Percentiles rank a stretch among this genome's conserved stretches.
Evolutionary conservation across 2,329 filamentous ascomycete genomes (phyloP).

Genomic region (Trichoderma simmonsii): DNA sequence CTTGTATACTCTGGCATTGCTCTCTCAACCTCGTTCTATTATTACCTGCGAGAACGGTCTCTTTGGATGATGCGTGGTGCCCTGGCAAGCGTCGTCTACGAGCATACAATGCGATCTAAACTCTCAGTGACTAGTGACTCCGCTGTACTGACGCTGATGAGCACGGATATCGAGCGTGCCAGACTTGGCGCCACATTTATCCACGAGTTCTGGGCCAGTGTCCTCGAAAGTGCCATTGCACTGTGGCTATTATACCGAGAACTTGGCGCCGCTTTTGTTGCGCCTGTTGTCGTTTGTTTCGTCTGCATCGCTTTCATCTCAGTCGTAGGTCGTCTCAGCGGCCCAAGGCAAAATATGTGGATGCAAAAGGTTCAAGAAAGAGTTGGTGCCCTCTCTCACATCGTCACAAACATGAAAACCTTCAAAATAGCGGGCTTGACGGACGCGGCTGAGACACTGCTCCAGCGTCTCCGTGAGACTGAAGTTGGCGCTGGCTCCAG

Average conservation of each 20-base stretch:
- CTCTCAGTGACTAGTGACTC: constrained; percentile 36
- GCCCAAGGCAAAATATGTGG: constrained; percentile 33
- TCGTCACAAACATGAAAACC: constrained; percentile 33
- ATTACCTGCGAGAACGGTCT: not conserved
- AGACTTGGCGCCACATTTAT: constrained; percentile 31
- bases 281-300: constrained; percentile 45
- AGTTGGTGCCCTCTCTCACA: constrained; percentile 31
- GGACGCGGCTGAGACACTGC: constrained; percentile 28
- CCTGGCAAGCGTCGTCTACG: constrained; percentile 34
- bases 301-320: constrained; percentile 23
- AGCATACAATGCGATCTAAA: constrained; percentile 33
- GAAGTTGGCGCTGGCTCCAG: constrained; percentile 31
- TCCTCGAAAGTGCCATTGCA: constrained; percentile 42
- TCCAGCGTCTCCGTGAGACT: constrained; percentile 29
- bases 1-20: constrained; percentile 42
- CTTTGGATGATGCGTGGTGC: constrained; percentile 28
- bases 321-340: not conserved
- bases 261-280: constrained; percentile 46
- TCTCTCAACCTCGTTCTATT: constrained; percentile 24
- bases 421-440: constrained; percentile 33
- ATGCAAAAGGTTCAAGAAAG: constrained; percentile 36
- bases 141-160: constrained; percentile 47
- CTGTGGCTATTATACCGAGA: constrained; percentile 46
- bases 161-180: constrained; percentile 45
- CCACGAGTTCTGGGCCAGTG: constrained; percentile 42